These are phyloP conservation scores for Aspergillus leporis DNA, from an alignment of 495 filamentous ascomycete species.

Conservation along the genomic window DNA sequence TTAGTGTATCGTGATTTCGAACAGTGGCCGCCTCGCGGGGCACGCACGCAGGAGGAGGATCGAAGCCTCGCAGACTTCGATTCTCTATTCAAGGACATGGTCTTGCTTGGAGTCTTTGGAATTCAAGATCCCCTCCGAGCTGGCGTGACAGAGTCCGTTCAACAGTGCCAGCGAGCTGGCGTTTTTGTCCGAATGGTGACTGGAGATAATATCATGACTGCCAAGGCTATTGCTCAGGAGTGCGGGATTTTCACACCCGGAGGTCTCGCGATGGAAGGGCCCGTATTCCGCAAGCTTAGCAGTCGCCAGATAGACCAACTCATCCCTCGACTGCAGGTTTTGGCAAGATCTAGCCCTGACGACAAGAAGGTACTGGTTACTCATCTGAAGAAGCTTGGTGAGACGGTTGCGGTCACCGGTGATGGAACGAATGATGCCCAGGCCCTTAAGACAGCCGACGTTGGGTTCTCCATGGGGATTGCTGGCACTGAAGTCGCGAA, in stretches of 20 bases:
- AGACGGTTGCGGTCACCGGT: slow-evolving; percentile 91
- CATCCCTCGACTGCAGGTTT: slow-evolving; percentile 76
- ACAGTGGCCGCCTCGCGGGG: slow-evolving; percentile 77
- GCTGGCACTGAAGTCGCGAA: slow-evolving; percentile 90
- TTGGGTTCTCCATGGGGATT: slow-evolving; percentile 92
- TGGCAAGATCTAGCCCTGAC: slow-evolving; percentile 81
- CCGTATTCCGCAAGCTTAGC: slow-evolving; percentile 72
- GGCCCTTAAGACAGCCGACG: slow-evolving; percentile 82
- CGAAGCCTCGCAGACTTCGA: slow-evolving; percentile 73
- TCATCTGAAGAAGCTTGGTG: slow-evolving; percentile 77
- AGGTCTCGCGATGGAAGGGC: slow-evolving; percentile 81
- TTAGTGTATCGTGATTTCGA: slow-evolving; percentile 87
- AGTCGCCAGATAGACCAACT: slow-evolving; percentile 64
- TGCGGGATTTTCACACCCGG: slow-evolving; percentile 79
- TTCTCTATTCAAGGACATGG: slow-evolving; percentile 75
- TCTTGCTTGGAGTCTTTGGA: slow-evolving; percentile 75
- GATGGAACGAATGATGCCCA: slow-evolving; percentile 93
- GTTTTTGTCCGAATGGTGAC: slow-evolving; percentile 91
- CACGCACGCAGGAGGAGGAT: slow-evolving; percentile 66
- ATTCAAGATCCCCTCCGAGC: slow-evolving; percentile 84
- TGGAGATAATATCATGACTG: slow-evolving; percentile 82
- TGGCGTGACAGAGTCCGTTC: slow-evolving; percentile 77
- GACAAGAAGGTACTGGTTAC: slow-evolving; percentile 82
- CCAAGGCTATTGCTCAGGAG: slow-evolving; percentile 80
- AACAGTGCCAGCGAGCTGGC: slow-evolving; percentile 71